A percentile compares a stretch with the other conserved stretches of the same genome.
phyloP scores from a whole-genome alignment of 208 protist species.

The Trypanosoma vivax region DNA sequence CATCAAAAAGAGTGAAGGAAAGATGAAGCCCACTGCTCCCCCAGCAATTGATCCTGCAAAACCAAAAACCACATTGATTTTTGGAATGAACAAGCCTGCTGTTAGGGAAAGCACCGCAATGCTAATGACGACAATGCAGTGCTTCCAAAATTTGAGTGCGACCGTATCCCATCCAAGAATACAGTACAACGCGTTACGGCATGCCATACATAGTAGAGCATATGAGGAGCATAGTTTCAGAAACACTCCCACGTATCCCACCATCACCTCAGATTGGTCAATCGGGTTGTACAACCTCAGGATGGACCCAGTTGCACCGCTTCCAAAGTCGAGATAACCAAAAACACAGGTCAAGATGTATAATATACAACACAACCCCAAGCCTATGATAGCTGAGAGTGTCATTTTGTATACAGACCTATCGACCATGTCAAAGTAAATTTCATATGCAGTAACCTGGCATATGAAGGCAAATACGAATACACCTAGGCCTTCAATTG shows the following conservation, averaged over 20 bases:
- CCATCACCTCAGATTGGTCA: slow-evolving; percentile 40
- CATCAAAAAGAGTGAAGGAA: slow-evolving; percentile 70
- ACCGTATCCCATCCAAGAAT: slow-evolving; percentile 43
- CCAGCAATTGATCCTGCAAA: slow-evolving; percentile 68
- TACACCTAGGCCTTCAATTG: slow-evolving; percentile 17
- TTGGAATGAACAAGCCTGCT: slow-evolving; percentile 67
- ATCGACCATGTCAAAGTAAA: slow-evolving; percentile 36
- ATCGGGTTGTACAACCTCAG: slow-evolving; percentile 59
- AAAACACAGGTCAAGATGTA: slow-evolving; percentile 53
- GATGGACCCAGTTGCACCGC: slow-evolving; percentile 30
- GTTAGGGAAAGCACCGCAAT: slow-evolving; percentile 51
- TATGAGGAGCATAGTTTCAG: slow-evolving; percentile 57
- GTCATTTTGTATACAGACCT: slow-evolving; percentile 28
- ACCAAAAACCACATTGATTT: slow-evolving; percentile 70
- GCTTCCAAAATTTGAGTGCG: slow-evolving; percentile 44
- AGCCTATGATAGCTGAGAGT: slow-evolving; percentile 26
- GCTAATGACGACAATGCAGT: slow-evolving; percentile 39
- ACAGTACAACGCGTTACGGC: slow-evolving; percentile 55
- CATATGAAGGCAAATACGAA: slow-evolving; percentile 56
- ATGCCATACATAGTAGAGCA: slow-evolving; percentile 46
- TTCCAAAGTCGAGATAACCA: slow-evolving; percentile 66
- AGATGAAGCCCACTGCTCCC: slow-evolving; percentile 70
- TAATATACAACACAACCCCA: slow-evolving; percentile 41
- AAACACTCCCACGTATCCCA: slow-evolving; percentile 51
- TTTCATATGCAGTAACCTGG: slow-evolving; percentile 46